A percentile compares a stretch with the other conserved stretches of the same genome.
These are phyloP conservation scores for thale cress (Arabidopsis thaliana) DNA, from an alignment of 345 rosid species.

Conservation along the genomic window TAIR10.1 NC_003070.9:28102501-28103000, in stretches of 20 bases:
- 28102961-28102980: conserved; percentile 26
- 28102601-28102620: conserved; percentile 99
- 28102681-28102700: not conserved
- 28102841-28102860: conserved; percentile 66
- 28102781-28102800: conserved; percentile 79
- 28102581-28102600: conserved; percentile 95
- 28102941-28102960: conserved; percentile 32
- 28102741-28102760: conserved; percentile 58
- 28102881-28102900: conserved; percentile 96
- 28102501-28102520: conserved; percentile 68
- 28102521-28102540: conserved; percentile 79
- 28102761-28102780: conserved; percentile 99
- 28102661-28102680: not conserved
- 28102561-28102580: conserved; percentile 88
- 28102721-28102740: conserved; percentile 24
- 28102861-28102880: conserved; percentile 74
- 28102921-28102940: conserved; percentile 61
- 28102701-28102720: not conserved
- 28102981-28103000: conserved; percentile 11
- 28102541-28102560: conserved; percentile 78
- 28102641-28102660: not conserved
- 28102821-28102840: conserved; percentile 70
- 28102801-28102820: conserved; percentile 87
- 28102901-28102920: conserved; percentile 76
- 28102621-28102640: conserved; percentile 33